Evolutionary conservation across 768 basidiomycete genomes (phyloP), one percentile per base, ranked within the genome.

Genomic region (Cyathus striatus): DNA sequence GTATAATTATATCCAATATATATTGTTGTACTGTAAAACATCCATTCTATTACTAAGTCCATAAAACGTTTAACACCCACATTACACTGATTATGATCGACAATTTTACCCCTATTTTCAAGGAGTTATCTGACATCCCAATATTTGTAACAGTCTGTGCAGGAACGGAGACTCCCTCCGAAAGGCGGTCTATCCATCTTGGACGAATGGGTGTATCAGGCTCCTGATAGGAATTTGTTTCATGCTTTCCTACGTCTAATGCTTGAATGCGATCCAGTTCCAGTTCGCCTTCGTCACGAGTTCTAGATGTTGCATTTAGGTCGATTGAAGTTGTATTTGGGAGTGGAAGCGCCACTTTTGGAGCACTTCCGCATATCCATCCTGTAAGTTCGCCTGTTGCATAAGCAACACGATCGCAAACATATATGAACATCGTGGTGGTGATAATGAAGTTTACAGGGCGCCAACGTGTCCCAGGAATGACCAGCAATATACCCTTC

Each of bases 361-460:
- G 42, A n/a, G 39, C 43, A 30, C 49, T 42, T 36, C 63, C 68
- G 45, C 80, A 81, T 40, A 83, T 64, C 65, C 69, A 70, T 43
- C 49, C 65, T 6, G 91, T 90, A 39, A 94, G 64, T 39, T 83
- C 74, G 6, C 77, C 77, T 1, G 86, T 89, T 18, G 90, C 89
- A 52, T 75, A 73, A 7, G 90, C 80, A 39, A 90, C 81, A 47
- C 77, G 77, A 59, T 93, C 75, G 44, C 79, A 86, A 23, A 94
- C 58, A 62, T 83, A 94, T 50, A 94, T 63, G 64, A 95, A 96
- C 57, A 88, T 72, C 23, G 80, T 63, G 13, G 82, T 81, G 13
- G 89, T 85, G 36, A 93, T 51, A 22, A 88, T 56, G 47, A 92
- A 78, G 61, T 94, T 96, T 52, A 87, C 36, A n/a, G 79, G 73